Evolutionary conservation across 2,329 filamentous ascomycete species (phyloP), one percentile per base, ranked within the genome.

Genomic region (Botrytis medusae): DNA sequence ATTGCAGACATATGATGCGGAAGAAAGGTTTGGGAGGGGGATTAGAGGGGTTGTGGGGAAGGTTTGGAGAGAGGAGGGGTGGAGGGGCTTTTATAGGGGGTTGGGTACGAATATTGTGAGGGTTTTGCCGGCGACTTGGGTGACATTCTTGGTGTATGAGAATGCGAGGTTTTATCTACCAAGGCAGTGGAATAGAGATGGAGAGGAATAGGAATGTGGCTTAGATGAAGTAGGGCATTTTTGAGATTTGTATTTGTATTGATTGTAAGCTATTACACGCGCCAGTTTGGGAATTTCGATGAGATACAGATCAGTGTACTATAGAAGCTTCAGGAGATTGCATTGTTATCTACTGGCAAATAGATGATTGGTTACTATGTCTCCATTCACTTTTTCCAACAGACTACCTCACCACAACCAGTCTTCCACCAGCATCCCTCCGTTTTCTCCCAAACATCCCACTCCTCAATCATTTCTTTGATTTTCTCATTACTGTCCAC

Each of bases 111-210:
- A 95, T 77, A 87, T 97, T n/a, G 85, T 97, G 70, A 89, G 96
- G 75, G 96, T 98, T 42, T 86, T 99, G 82, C 96, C 96, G 5
- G 95, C 94, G 46, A 98, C 96, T 5, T 97, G 96, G 89, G 93
- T 98, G 71, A 98, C 95, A 1, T 98, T 99, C 81, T 83, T 99
- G 78, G 95, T 98, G 37, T 98, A 98, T 83, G 96, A 99, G 85
- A 98, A 98, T 82, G 91, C 92, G 74, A 94, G 92, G 83, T 90
- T 88, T 77, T 91, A 93, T 81, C 81, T 97, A 51, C 85, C 88
- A 37, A 79, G 79, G 63, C 79, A 76, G 77, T 69, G 42, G 63
- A 60, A n/a, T 32, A 54, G 25, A 32, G 25, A 40, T 0, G 20
- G 18, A 4, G 12, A 34, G 20, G 40, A 69, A 16, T 69, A 69